Conservation (phyloP, 345 rosid genomes). For the Aethionema arabicum region DNA sequence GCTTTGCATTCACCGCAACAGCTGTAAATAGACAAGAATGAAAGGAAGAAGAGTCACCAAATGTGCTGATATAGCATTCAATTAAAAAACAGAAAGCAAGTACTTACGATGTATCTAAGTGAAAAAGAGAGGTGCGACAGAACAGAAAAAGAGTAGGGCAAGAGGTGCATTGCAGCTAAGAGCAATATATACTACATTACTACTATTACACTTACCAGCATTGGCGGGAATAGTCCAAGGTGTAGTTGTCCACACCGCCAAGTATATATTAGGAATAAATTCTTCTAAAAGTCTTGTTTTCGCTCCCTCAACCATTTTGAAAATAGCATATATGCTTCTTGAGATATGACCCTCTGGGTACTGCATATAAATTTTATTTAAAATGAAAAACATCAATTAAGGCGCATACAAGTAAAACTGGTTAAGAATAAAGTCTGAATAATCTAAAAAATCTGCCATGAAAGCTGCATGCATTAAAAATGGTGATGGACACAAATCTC, state of each 20-base stretch:
- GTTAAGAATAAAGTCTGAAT: conserved; percentile 20
- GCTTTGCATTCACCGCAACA: conserved; percentile 90
- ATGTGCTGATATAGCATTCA: conserved; percentile 10
- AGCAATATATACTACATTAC: conserved; percentile 9
- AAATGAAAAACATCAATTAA: background rate
- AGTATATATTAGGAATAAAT: conserved; percentile 66
- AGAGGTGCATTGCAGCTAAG: conserved; percentile 5
- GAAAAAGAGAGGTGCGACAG: conserved; percentile 3
- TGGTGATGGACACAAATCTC: conserved; percentile 10
- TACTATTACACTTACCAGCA: conserved; percentile 57
- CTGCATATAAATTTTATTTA: conserved; percentile 40
- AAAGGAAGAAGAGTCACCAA: conserved; percentile 20
- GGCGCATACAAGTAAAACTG: conserved; percentile 11
- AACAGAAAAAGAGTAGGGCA: background rate
- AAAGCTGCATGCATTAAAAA: no score
- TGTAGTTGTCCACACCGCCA: conserved; percentile 97
- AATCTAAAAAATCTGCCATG: background rate
- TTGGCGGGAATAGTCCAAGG: conserved; percentile 98
- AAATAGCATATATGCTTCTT: conserved; percentile 81
- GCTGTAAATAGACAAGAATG: conserved; percentile 47
- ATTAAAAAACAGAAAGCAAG: background rate
- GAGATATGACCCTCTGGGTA: conserved; percentile 97
- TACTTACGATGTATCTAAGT: background rate
- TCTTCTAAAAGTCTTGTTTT: conserved; percentile 51
- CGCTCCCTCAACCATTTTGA: conserved; percentile 52